Conservation (phyloP, 768 basidiomycete species). For the Coprinopsis sp. region DNA sequence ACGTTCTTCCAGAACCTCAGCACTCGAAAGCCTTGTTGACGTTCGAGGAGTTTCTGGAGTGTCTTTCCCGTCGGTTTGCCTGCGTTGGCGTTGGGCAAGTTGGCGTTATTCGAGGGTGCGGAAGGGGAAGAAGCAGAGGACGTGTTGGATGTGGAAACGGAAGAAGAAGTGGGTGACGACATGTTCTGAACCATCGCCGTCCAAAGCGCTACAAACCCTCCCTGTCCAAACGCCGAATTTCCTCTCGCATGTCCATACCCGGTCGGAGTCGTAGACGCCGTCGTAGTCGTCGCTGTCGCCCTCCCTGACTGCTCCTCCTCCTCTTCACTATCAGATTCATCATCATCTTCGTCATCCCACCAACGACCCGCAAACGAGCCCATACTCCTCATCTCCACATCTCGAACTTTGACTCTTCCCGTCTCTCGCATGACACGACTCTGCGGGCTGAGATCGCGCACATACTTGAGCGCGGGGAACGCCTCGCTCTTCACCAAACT, state of each 20-base stretch:
- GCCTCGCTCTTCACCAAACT: constrained; percentile 54
- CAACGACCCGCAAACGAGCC: constrained; percentile 12
- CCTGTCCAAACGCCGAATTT: too few relatives aligned
- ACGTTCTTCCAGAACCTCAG: constrained; percentile 45
- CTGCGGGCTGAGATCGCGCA: constrained; percentile 61
- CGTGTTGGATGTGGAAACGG: constrained; percentile 1
- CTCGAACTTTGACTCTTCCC: too few relatives aligned
- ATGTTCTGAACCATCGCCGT: too few relatives aligned
- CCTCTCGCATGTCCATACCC: too few relatives aligned
- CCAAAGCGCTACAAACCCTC: too few relatives aligned
- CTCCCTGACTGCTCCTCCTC: too few relatives aligned
- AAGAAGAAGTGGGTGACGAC: constrained; percentile 1
- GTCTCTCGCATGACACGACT: constrained; percentile 56
- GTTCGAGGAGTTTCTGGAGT: constrained; percentile 4
- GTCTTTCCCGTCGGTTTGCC: constrained; percentile 11
- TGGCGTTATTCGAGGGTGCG: constrained; percentile 25
- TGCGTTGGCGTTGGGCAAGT: too few relatives aligned
- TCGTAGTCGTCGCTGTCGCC: too few relatives aligned
- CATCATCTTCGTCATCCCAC: constrained; percentile 6
- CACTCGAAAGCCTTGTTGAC: constrained; percentile 17
- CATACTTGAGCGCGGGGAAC: constrained; percentile 56
- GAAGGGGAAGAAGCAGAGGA: constrained; percentile 10
- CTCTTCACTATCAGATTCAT: neutral
- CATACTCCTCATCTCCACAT: too few relatives aligned
- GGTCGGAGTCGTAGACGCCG: too few relatives aligned